Evolutionary conservation across 345 rosid species (phyloP).

Genomic region (Bretschneidera sinensis): DNA sequence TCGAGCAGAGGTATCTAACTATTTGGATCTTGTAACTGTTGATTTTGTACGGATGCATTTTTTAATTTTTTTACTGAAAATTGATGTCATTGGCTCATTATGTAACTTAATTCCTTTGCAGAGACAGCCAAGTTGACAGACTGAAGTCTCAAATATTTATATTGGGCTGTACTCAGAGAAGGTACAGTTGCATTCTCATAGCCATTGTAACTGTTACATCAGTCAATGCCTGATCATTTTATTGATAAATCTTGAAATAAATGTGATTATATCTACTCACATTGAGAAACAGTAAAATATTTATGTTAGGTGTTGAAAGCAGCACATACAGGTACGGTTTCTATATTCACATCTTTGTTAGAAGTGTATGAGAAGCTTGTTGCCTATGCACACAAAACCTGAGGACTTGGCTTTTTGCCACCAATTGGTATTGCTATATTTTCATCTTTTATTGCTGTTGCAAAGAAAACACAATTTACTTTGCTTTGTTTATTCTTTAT

Average conservation of each 20-base stretch:
- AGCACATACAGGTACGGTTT: no score
- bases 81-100: slow-evolving; percentile 13
- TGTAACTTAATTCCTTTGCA: slow-evolving; percentile 32
- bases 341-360: no score
- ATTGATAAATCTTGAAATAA: no score
- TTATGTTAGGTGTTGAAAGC: no score
- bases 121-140: slow-evolving; percentile 78
- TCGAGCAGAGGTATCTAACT: slow-evolving; percentile 65
- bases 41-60: slow-evolving; percentile 1
- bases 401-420: no score
- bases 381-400: no score
- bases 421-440: no score
- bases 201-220: neutral
- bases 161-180: slow-evolving; percentile 81
- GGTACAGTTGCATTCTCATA: slow-evolving; percentile 28
- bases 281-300: no score
- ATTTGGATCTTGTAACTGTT: neutral
- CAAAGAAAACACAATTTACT: no score
- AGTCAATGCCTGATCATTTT: neutral
- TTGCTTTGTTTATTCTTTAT: no score
- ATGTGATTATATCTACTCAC: no score
- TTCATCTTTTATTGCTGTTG: no score
- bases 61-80: slow-evolving; percentile 3
- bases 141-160: slow-evolving; percentile 65
- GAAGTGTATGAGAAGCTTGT: neutral